A percentile compares a stretch with the other conserved stretches of the same genome.
These are phyloP conservation scores for Colletotrichum musae DNA, from an alignment of 2,329 filamentous ascomycete genomes.

Conservation along the genomic window DNA sequence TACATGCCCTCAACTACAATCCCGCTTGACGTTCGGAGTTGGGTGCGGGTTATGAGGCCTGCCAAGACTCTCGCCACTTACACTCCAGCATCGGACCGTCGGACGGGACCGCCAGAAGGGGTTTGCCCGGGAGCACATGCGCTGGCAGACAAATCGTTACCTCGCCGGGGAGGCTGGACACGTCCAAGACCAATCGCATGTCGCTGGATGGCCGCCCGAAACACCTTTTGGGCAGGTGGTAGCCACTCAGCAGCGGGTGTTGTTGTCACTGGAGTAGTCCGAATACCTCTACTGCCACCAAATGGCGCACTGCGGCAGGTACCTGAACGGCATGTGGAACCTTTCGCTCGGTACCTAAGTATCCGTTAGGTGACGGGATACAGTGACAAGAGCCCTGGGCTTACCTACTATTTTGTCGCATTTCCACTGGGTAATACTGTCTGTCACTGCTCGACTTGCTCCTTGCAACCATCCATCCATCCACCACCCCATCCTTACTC, in stretches of 20 bases:
- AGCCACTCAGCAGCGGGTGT: not conserved
- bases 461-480: conserved; percentile 29
- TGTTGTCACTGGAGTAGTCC: not conserved
- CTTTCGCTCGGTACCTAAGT: not conserved
- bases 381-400: not conserved
- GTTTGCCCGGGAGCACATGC: conserved; percentile 17
- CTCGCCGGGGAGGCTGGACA: conserved; percentile 2
- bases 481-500: not conserved
- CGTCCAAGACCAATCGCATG: conserved; percentile 11
- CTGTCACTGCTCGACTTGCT: conserved; percentile 24
- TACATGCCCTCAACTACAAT: too few species aligned
- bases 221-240: conserved; percentile 26
- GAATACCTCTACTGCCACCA: not conserved
- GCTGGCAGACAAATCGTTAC: conserved; percentile 17
- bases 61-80: conserved; percentile 20
- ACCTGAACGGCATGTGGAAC: not conserved
- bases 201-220: not conserved
- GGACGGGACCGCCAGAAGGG: conserved; percentile 18
- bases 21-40: not conserved
- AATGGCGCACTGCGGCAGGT: not conserved
- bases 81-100: not conserved
- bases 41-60: conserved; percentile 10
- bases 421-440: not conserved
- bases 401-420: not conserved
- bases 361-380: conserved; percentile 6